Percentiles rank a stretch among this genome's conserved stretches.
Evolutionary conservation across 495 filamentous ascomycete species (phyloP).

Genomic region (Aspergillus diversus): DNA sequence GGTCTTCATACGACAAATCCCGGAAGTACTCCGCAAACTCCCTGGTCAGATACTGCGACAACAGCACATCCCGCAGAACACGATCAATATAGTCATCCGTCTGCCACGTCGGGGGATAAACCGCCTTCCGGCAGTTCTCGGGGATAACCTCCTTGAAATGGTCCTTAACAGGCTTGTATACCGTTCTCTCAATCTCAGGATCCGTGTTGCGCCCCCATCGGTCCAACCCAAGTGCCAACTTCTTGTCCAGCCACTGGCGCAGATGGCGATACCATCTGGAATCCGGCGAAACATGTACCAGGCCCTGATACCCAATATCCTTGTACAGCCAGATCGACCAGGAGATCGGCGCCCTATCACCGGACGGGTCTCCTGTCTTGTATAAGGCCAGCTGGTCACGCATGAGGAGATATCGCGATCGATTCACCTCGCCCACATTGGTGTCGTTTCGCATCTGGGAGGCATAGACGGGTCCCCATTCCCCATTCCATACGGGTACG

Average conservation of each 20-base stretch:
- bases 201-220: slow-evolving; percentile 49
- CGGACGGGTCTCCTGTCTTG: slow-evolving; percentile 34
- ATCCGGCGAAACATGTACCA: slow-evolving; percentile 47
- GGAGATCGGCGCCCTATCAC: slow-evolving; percentile 27
- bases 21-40: slow-evolving; percentile 14
- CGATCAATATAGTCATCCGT: slow-evolving; percentile 8
- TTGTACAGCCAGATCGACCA: slow-evolving; percentile 64
- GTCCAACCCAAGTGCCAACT: slow-evolving; percentile 47
- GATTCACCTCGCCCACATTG: slow-evolving; percentile 45
- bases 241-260: slow-evolving; percentile 51
- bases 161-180: slow-evolving; percentile 4
- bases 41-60: slow-evolving; percentile 11
- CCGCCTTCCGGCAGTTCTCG: background rate
- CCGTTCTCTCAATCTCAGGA: slow-evolving; percentile 19
- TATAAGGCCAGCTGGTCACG: slow-evolving; percentile 54
- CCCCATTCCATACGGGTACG: slow-evolving; percentile 61
- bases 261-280: slow-evolving; percentile 48
- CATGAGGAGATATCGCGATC: slow-evolving; percentile 47
- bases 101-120: slow-evolving; percentile 3
- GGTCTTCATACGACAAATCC: background rate
- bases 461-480: slow-evolving; percentile 61
- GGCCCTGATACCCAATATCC: slow-evolving; percentile 60
- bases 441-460: slow-evolving; percentile 27
- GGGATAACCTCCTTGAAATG: slow-evolving; percentile 2
- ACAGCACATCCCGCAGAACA: slow-evolving; percentile 7